Conservation (phyloP, 202 grass and related monocot genomes). For the Setaria viridis region DNA sequence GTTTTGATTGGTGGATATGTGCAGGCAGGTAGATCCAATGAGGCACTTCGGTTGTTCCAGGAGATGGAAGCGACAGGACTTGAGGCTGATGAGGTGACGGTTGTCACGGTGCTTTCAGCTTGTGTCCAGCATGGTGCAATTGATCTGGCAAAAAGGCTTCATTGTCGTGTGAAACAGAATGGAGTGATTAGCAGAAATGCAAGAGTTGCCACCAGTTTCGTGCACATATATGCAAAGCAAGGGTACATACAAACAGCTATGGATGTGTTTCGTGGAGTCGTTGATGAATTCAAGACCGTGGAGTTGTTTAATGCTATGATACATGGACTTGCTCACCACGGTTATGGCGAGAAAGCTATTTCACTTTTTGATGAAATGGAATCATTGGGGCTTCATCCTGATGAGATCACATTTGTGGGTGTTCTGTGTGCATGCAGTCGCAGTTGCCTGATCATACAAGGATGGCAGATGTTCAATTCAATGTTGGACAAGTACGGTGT, state of each 20-base stretch:
- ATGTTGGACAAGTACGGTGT: slow-evolving; percentile 52
- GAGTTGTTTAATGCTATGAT: slow-evolving; percentile 61
- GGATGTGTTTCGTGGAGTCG: slow-evolving; percentile 50
- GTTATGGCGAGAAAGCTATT: slow-evolving; percentile 45
- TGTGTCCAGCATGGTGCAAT: slow-evolving; percentile 28
- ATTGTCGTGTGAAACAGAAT: slow-evolving; percentile 18
- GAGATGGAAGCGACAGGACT: slow-evolving; percentile 56
- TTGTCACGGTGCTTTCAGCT: slow-evolving; percentile 50
- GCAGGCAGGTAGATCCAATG: slow-evolving; percentile 34
- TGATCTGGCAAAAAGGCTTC: slow-evolving; percentile 52
- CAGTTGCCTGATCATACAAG: slow-evolving; percentile 49
- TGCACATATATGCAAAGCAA: slow-evolving; percentile 55
- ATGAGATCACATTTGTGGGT: slow-evolving; percentile 46
- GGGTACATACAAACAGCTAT: slow-evolving; percentile 53
- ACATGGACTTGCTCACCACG: slow-evolving; percentile 47
- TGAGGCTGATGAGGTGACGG: slow-evolving; percentile 48
- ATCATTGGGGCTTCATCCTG: slow-evolving; percentile 40
- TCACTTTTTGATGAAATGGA: slow-evolving; percentile 51
- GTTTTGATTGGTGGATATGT: slow-evolving; percentile 49
- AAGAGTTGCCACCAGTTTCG: slow-evolving; percentile 51
- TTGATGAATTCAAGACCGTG: slow-evolving; percentile 48
- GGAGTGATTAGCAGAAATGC: slow-evolving; percentile 41
- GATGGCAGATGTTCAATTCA: slow-evolving; percentile 44
- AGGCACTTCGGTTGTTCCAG: slow-evolving; percentile 49
- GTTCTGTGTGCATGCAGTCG: slow-evolving; percentile 50